These are phyloP conservation scores for Cicer chorassanicum DNA, from an alignment of 306 rosid species.

Conservation along the genomic window DNA sequence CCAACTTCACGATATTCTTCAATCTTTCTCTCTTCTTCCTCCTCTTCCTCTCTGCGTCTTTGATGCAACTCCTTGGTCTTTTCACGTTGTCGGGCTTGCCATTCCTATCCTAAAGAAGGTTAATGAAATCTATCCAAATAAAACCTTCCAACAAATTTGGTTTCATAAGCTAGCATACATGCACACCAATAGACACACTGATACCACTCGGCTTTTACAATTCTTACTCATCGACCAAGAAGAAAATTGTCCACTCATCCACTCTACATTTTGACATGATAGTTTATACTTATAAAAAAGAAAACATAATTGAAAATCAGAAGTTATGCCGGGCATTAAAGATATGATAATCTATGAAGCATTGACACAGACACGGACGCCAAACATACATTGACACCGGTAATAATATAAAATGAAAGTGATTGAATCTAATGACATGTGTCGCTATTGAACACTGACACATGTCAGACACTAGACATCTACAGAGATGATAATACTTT, in stretches of 20 bases:
- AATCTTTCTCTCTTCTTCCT: constrained; percentile 80
- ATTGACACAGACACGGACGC: no score
- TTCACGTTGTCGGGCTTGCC: constrained; percentile 86
- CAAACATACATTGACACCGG: no score
- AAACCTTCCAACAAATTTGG: constrained; percentile 16
- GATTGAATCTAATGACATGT: no score
- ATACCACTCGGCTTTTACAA: neutral
- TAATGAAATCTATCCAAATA: constrained; percentile 51
- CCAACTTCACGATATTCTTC: constrained; percentile 90
- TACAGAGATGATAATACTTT: neutral
- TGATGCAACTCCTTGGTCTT: constrained; percentile 70
- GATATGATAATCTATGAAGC: neutral
- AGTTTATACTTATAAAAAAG: constrained; percentile 23
- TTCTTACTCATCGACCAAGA: constrained; percentile 15
- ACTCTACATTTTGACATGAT: constrained; percentile 18
- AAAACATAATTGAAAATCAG: constrained; percentile 13
- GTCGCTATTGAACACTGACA: no score
- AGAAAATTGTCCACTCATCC: constrained; percentile 4
- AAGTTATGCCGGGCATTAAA: constrained; percentile 4
- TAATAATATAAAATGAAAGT: no score
- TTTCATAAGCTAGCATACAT: constrained; percentile 13
- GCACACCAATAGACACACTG: neutral
- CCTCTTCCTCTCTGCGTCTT: constrained; percentile 69
- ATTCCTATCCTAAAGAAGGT: constrained; percentile 64
- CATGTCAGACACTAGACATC: no score